A percentile compares a stretch with the other conserved stretches of the same genome.
Evolutionary conservation across 225 moss, liverwort and hornwort species (phyloP).

Genomic region (Pseudoscleropodium purum): DNA sequence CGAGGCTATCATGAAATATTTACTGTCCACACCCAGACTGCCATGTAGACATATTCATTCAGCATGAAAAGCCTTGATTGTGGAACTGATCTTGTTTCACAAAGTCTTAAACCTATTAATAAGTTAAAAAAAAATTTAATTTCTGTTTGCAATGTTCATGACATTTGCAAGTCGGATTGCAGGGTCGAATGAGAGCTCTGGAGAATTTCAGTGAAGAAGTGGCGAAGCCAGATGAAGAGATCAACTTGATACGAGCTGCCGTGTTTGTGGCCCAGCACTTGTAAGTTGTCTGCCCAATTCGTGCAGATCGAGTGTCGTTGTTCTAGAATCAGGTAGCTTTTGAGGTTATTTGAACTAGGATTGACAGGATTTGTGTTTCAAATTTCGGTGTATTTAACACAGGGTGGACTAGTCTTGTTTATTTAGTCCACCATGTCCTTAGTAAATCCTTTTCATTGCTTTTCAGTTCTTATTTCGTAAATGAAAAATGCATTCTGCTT

Average conservation of each 20-base stretch:
- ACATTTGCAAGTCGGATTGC: not conserved
- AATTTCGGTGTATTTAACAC: not conserved
- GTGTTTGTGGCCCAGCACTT: constrained; percentile 57
- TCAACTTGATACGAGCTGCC: constrained; percentile 43
- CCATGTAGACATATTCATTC: not conserved
- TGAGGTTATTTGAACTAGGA: not conserved
- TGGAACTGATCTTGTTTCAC: not conserved
- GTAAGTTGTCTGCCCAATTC: constrained; percentile 13
- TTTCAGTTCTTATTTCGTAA: not conserved
- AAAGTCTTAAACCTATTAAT: not conserved
- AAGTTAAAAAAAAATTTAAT: not conserved
- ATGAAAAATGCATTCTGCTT: not conserved
- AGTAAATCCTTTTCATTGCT: not conserved
- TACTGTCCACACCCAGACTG: not conserved
- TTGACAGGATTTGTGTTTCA: not conserved
- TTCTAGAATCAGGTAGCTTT: not conserved
- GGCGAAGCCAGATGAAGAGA: constrained; percentile 49
- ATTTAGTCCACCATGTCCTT: not conserved
- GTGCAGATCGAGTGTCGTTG: not conserved
- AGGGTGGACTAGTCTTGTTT: not conserved
- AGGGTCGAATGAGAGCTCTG: constrained; percentile 57
- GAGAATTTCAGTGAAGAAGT: constrained; percentile 48
- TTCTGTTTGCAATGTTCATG: not conserved
- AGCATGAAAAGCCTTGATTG: not conserved
- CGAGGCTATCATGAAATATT: not conserved